Conservation (phyloP, 345 rosid species). For the Punica granatum region DNA sequence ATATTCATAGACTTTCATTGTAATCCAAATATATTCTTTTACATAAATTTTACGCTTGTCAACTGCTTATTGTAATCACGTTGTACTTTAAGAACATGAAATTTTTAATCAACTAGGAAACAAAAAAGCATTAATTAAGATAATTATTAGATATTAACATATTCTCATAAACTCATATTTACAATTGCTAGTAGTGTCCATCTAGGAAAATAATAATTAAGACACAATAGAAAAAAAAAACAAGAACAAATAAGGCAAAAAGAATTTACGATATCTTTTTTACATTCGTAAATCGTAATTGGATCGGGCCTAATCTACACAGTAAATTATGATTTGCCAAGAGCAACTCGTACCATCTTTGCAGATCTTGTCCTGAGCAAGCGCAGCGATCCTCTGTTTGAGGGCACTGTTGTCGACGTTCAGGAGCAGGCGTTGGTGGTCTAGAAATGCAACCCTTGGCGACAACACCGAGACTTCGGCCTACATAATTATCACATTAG, state of each 20-base stretch:
- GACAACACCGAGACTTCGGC: slow-evolving; percentile 85
- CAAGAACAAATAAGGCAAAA: too few species aligned
- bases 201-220: not conserved
- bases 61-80: too few species aligned
- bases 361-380: slow-evolving; percentile 85
- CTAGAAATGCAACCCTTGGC: slow-evolving; percentile 76
- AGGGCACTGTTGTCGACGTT: slow-evolving; percentile 78
- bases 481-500: slow-evolving; percentile 15
- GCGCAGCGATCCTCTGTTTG: slow-evolving; percentile 91
- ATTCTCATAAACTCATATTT: not conserved
- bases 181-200: not conserved
- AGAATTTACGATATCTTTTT: too few species aligned
- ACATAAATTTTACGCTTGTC: too few species aligned
- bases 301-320: too few species aligned
- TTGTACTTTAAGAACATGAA: too few species aligned
- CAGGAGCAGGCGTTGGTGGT: slow-evolving; percentile 81
- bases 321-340: not conserved
- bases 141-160: too few species aligned
- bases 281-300: too few species aligned
- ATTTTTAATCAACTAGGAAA: too few species aligned
- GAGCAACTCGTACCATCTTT: slow-evolving; percentile 51
- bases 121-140: too few species aligned
- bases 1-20: too few species aligned
- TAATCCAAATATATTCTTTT: too few species aligned
- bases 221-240: not conserved